phyloP scores from a whole-genome alignment of 1,139 yeast genomes.

The Suzukiozyma palmioleophila region DNA sequence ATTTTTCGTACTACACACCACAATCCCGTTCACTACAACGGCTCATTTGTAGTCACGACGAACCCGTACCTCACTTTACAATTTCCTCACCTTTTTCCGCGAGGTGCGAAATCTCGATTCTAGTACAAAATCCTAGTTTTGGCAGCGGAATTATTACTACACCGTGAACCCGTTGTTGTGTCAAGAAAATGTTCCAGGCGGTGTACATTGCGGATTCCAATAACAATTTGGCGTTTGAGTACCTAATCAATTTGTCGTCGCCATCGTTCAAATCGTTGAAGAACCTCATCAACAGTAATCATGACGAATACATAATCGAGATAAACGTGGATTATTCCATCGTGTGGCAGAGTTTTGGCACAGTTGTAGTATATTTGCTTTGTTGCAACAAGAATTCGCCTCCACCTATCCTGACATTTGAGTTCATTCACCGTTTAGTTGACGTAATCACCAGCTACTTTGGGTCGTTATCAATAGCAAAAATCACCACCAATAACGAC shows the following conservation, averaged over 20 bases:
- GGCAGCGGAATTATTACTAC: slow-evolving; percentile 1
- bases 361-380: slow-evolving; percentile 25
- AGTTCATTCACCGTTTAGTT: slow-evolving; percentile 50
- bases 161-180: background rate
- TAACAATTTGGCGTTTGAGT: slow-evolving; percentile 53
- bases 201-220: slow-evolving; percentile 59
- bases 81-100: too few relatives aligned
- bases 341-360: slow-evolving; percentile 19
- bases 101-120: too few relatives aligned
- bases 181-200: slow-evolving; percentile 43
- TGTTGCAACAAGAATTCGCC: slow-evolving; percentile 15
- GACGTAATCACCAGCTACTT: slow-evolving; percentile 56
- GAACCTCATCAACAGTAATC: slow-evolving; percentile 19
- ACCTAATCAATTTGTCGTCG: slow-evolving; percentile 45
- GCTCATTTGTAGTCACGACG: too few relatives aligned
- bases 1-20: too few relatives aligned
- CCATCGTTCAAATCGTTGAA: slow-evolving; percentile 47
- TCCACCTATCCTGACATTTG: slow-evolving; percentile 52
- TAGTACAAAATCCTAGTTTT: too few relatives aligned
- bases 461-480: slow-evolving; percentile 48
- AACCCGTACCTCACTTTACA: too few relatives aligned
- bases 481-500: slow-evolving; percentile 63
- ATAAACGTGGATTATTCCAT: slow-evolving; percentile 27
- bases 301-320: slow-evolving; percentile 18
- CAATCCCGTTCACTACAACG: too few relatives aligned